These are phyloP conservation scores for Botrytis byssoidea DNA, from an alignment of 2,329 filamentous ascomycete species.

Conservation along the genomic window DNA sequence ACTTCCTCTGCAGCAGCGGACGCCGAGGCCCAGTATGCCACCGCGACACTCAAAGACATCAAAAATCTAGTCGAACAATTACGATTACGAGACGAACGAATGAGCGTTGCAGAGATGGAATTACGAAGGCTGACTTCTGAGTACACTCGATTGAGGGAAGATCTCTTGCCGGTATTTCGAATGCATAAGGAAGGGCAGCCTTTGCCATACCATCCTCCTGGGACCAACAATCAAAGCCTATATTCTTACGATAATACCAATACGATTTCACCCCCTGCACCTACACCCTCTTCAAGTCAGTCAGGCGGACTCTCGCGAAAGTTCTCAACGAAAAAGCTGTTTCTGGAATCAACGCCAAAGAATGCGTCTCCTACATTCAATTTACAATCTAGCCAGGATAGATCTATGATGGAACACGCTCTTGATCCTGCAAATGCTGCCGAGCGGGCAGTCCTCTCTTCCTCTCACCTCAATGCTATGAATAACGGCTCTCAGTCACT, in stretches of 20 bases:
- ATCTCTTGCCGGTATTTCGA: constrained; percentile 85
- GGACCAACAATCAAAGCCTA: constrained; percentile 32
- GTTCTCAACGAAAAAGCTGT: constrained; percentile 73
- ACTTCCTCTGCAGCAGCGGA: constrained; percentile 69
- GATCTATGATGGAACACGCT: constrained; percentile 60
- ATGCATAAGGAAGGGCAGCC: constrained; percentile 91
- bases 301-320: constrained; percentile 63
- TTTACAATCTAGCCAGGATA: constrained; percentile 54
- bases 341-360: constrained; percentile 70
- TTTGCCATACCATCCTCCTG: constrained; percentile 55
- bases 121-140: constrained; percentile 82
- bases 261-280: constrained; percentile 56
- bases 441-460: constrained; percentile 63
- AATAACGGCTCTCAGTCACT: constrained; percentile 58
- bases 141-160: constrained; percentile 83
- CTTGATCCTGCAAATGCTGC: constrained; percentile 69
- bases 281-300: constrained; percentile 53
- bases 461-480: constrained; percentile 68
- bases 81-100: constrained; percentile 84
- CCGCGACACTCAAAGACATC: constrained; percentile 90
- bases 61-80: constrained; percentile 87
- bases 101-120: constrained; percentile 79
- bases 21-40: constrained; percentile 78
- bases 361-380: constrained; percentile 69
- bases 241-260: constrained; percentile 52